These are phyloP conservation scores for Fusarium brachygibbosum DNA, from an alignment of 2,329 filamentous ascomycete genomes.

Conservation along the genomic window DNA sequence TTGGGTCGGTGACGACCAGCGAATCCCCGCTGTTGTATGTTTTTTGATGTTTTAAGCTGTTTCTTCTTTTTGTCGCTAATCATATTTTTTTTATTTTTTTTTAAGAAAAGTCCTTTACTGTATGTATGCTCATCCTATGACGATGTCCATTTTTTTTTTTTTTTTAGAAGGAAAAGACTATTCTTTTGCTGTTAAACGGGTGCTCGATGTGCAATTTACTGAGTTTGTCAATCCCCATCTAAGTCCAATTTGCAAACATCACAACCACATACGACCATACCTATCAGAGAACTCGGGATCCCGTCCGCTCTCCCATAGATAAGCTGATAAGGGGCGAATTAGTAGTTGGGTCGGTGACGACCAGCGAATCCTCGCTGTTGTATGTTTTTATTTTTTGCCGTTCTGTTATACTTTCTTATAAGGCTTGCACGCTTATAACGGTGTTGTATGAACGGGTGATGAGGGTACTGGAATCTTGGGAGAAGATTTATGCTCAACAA, in stretches of 20 bases:
- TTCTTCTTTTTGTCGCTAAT: slow-evolving; percentile 1
- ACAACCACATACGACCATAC: background rate
- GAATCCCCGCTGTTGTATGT: slow-evolving; percentile 27
- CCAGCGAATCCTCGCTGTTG: slow-evolving; percentile 11
- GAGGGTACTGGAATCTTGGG: no score
- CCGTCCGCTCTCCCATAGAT: slow-evolving; percentile 6
- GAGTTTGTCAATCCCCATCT: background rate
- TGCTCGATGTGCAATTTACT: no score
- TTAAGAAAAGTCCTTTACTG: no score
- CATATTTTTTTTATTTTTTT: no score
- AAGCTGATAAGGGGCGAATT: background rate
- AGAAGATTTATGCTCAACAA: no score
- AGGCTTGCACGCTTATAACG: no score
- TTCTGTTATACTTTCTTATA: background rate
- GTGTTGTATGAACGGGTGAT: no score
- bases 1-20: slow-evolving; percentile 31
- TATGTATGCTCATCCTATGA: no score
- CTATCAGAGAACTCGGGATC: slow-evolving; percentile 4
- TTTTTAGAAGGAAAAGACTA: no score
- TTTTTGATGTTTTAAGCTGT: background rate
- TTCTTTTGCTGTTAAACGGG: no score
- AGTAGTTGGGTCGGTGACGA: slow-evolving; percentile 12
- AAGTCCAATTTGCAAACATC: rapidly evolving
- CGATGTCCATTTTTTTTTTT: no score
- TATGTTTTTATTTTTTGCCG: slow-evolving; percentile 1